Percentiles rank a stretch among this genome's conserved stretches.
phyloP scores from a whole-genome alignment of 805 yeast genomes.

The Lachancea sp. region DNA sequence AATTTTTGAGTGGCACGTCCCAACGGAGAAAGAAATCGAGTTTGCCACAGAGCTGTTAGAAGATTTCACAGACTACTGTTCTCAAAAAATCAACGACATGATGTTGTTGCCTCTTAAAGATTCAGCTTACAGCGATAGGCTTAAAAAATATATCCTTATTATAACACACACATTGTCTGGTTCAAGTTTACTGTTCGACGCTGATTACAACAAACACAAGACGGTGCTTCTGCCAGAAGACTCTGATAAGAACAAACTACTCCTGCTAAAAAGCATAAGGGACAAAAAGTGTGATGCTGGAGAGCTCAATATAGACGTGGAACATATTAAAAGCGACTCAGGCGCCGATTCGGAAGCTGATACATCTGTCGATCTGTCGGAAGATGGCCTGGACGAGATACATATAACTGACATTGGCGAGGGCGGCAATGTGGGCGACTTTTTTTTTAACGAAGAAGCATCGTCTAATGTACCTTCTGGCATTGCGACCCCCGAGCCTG shows the following conservation, averaged over 20 bases:
- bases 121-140: slow-evolving; percentile 39
- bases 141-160: slow-evolving; percentile 50
- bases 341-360: slow-evolving; percentile 24
- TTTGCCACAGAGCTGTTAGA: slow-evolving; percentile 58
- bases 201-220: slow-evolving; percentile 44
- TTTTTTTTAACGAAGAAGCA: slow-evolving; percentile 37
- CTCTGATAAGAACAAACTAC: slow-evolving; percentile 21
- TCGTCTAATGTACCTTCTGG: slow-evolving; percentile 37
- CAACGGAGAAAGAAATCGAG: slow-evolving; percentile 47
- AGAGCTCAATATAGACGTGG: slow-evolving; percentile 36
- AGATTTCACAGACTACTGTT: slow-evolving; percentile 39
- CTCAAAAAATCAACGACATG: slow-evolving; percentile 37
- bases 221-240: slow-evolving; percentile 14
- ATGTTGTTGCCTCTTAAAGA: slow-evolving; percentile 18
- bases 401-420: slow-evolving; percentile 18
- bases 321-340: slow-evolving; percentile 23
- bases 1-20: slow-evolving; percentile 69
- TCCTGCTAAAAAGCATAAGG: slow-evolving; percentile 35
- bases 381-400: slow-evolving; percentile 24
- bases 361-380: slow-evolving; percentile 23
- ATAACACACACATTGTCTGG: slow-evolving; percentile 64
- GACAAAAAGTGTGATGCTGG: slow-evolving; percentile 31
- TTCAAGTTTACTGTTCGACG: slow-evolving; percentile 63
- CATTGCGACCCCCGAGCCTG: slow-evolving; percentile 34
- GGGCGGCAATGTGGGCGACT: slow-evolving; percentile 14